Evolutionary conservation across 805 yeast genomes (phyloP).

Genomic region (Nakazawaea wickerhamii): DNA sequence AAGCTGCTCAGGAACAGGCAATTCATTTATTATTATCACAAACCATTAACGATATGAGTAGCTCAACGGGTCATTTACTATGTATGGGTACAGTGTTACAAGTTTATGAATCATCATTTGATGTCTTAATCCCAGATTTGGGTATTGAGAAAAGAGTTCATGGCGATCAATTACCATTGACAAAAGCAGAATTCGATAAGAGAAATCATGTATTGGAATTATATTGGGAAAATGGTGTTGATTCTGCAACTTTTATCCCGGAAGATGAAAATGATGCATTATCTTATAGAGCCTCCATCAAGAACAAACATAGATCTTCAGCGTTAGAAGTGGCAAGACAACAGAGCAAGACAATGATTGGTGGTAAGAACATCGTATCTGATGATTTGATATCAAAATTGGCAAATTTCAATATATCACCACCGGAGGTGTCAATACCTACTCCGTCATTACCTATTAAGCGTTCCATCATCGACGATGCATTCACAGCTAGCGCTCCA

Average conservation of each 20-base stretch:
- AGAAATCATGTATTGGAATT: constrained; percentile 62
- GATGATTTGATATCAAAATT: constrained; percentile 46
- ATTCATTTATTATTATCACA: constrained; percentile 81
- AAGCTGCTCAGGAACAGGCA: constrained; percentile 90
- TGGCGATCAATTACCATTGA: constrained; percentile 91
- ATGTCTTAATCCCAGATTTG: constrained; percentile 84
- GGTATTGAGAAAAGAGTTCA: constrained; percentile 96
- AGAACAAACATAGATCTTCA: constrained; percentile 70
- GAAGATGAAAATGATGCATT: constrained; percentile 80
- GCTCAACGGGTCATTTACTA: constrained; percentile 71
- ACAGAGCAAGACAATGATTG: constrained; percentile 35
- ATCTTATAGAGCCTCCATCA: constrained; percentile 72
- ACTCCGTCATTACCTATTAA: not conserved
- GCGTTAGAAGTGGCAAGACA: constrained; percentile 65
- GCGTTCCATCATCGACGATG: not conserved
- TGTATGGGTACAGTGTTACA: constrained; percentile 85
- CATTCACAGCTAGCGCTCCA: not conserved
- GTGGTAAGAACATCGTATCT: constrained; percentile 25
- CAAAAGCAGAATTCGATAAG: constrained; percentile 88
- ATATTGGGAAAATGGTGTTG: constrained; percentile 90
- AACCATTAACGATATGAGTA: constrained; percentile 69
- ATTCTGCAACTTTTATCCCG: constrained; percentile 86
- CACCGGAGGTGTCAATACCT: constrained; percentile 38
- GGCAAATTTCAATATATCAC: constrained; percentile 40
- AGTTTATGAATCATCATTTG: constrained; percentile 95